phyloP scores from a whole-genome alignment of 2,329 filamentous ascomycete species.

The Exophiala xenobiotica region DNA sequence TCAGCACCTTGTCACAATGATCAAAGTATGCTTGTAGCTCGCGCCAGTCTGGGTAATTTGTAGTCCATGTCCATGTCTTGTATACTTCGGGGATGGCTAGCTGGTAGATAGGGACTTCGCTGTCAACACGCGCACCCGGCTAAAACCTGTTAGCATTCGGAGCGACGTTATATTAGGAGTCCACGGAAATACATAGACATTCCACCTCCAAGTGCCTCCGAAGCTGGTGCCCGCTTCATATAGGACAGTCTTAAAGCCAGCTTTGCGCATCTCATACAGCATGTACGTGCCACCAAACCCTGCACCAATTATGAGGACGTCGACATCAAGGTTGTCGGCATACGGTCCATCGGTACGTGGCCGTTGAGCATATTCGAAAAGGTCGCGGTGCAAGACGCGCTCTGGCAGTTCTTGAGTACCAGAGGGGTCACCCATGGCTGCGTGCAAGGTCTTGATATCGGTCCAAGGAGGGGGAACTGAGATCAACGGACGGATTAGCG shows the following conservation, averaged over 20 bases:
- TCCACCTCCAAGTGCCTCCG: slow-evolving; percentile 40
- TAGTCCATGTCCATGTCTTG: slow-evolving; percentile 36
- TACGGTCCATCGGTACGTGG: slow-evolving; percentile 23
- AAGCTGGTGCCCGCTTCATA: slow-evolving; percentile 54
- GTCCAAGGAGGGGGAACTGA: background rate
- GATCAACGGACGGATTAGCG: background rate
- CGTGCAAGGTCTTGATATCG: background rate
- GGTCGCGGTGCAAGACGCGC: slow-evolving; percentile 19
- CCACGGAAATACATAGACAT: no score
- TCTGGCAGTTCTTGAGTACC: slow-evolving; percentile 20
- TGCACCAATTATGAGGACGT: slow-evolving; percentile 34
- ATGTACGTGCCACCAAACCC: slow-evolving; percentile 48
- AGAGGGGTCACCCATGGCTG: slow-evolving; percentile 23
- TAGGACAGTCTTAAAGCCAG: slow-evolving; percentile 50
- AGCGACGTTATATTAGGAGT: no score
- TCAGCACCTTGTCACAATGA: slow-evolving; percentile 46
- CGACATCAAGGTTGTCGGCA: slow-evolving; percentile 28
- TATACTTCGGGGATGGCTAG: slow-evolving; percentile 49
- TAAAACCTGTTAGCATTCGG: no score
- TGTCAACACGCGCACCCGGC: slow-evolving; percentile 50
- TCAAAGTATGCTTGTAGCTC: slow-evolving; percentile 50
- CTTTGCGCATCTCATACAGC: slow-evolving; percentile 54
- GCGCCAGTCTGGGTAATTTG: slow-evolving; percentile 37
- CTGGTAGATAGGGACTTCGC: slow-evolving; percentile 49
- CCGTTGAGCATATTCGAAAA: slow-evolving; percentile 21